phyloP scores from a whole-genome alignment of 352 stramenopile genomes.

The Pythium biforme region DNA sequence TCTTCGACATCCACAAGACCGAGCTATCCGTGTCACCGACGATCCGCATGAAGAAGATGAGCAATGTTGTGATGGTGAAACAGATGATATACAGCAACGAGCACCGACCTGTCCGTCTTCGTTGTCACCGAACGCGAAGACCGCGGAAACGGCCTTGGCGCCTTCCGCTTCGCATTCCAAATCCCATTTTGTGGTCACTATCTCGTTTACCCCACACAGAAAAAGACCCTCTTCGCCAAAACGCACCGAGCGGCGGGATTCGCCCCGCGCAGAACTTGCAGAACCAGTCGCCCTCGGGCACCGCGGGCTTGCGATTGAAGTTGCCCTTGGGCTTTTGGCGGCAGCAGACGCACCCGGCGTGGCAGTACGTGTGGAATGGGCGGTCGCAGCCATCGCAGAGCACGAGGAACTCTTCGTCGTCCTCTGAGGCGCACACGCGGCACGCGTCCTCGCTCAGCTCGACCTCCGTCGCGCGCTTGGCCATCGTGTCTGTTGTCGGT shows the following conservation, averaged over 20 bases:
- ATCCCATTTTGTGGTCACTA: neutral
- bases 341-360: conserved; percentile 76
- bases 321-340: conserved; percentile 73
- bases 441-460: conserved; percentile 66
- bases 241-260: conserved; percentile 45
- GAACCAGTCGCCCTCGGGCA: conserved; percentile 84
- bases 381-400: conserved; percentile 81
- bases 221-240: neutral
- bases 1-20: conserved; percentile 42
- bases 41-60: no score
- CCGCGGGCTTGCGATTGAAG: conserved; percentile 69
- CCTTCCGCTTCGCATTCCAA: conserved; percentile 32
- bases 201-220: neutral
- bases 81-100: neutral
- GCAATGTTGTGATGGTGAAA: neutral
- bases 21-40: conserved; percentile 31
- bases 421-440: conserved; percentile 74
- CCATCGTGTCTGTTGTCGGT: conserved; percentile 21
- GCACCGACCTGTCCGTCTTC: conserved; percentile 66
- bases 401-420: conserved; percentile 76
- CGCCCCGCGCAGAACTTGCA: conserved; percentile 83
- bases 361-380: conserved; percentile 73
- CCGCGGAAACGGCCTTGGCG: conserved; percentile 43
- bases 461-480: conserved; percentile 14
- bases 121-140: conserved; percentile 79